These are phyloP conservation scores for Symmetrospora coprosmae DNA, from an alignment of 768 basidiomycete species.

Conservation along the genomic window DNA sequence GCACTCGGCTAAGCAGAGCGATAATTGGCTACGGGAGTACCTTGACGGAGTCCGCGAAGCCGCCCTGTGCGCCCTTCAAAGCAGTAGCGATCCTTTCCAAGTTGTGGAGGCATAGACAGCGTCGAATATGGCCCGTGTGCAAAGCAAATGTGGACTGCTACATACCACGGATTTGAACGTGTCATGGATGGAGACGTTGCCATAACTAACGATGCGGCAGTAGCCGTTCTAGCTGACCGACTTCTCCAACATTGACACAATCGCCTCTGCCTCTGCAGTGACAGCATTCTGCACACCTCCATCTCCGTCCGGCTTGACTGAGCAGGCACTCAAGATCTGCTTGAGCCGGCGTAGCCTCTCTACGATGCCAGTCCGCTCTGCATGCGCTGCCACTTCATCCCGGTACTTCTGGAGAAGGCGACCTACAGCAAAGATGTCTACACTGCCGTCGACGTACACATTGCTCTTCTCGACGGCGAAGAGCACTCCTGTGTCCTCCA, in stretches of 20 bases:
- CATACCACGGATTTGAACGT: too few relatives aligned
- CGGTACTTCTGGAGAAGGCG: not conserved
- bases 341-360: not conserved
- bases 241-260: not conserved
- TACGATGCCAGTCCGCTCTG: not conserved
- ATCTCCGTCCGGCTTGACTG: not conserved
- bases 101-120: too few relatives aligned
- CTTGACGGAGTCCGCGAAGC: constrained; percentile 58
- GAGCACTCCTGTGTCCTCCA: not conserved
- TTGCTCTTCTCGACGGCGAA: constrained; percentile 21
- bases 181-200: too few relatives aligned
- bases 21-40: constrained; percentile 56
- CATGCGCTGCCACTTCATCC: not conserved
- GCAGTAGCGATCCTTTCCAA: not conserved
- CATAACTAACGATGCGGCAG: too few relatives aligned
- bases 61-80: constrained; percentile 54
- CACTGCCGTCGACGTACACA: constrained; percentile 12
- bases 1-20: constrained; percentile 38
- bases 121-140: too few relatives aligned
- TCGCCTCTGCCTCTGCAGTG: not conserved
- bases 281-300: not conserved
- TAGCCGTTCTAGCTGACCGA: too few relatives aligned
- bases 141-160: too few relatives aligned
- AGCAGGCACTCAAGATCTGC: not conserved
- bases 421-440: too few relatives aligned